Percentiles rank a stretch among this genome's conserved stretches.
Conservation (phyloP, 768 basidiomycete genomes). For the Amyloporia xantha region DNA sequence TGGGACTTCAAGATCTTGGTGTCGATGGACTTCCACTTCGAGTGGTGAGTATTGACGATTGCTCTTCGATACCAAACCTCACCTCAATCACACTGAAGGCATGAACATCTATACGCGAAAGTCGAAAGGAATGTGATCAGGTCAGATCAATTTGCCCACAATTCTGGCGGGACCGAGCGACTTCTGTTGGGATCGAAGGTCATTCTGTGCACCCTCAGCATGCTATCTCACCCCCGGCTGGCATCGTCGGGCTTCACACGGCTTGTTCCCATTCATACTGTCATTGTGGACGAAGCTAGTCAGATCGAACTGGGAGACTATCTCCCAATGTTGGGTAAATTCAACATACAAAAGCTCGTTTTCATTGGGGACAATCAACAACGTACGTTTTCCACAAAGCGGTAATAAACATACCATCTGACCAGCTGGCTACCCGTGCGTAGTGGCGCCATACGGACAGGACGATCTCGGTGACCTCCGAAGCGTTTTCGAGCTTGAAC, state of each 20-base stretch:
- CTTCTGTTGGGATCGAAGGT: constrained; percentile 27
- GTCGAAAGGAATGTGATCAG: constrained; percentile 31
- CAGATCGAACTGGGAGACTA: constrained; percentile 40
- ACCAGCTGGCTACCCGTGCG: too few relatives aligned
- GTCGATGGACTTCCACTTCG: constrained; percentile 43
- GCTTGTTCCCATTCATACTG: constrained; percentile 28
- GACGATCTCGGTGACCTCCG: constrained; percentile 22
- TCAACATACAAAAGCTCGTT: constrained; percentile 18
- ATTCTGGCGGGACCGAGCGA: constrained; percentile 14
- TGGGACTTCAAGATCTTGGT: constrained; percentile 35
- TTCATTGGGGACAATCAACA: constrained; percentile 29
- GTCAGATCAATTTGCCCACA: constrained; percentile 24
- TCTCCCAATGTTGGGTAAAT: constrained; percentile 25
- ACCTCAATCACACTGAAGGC: constrained; percentile 28
- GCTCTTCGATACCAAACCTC: constrained; percentile 1
- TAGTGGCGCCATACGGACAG: constrained; percentile 31
- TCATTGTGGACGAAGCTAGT: constrained; percentile 43
- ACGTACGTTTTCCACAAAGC: constrained; percentile 25
- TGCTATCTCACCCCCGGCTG: constrained; percentile 29
- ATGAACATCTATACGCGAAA: constrained; percentile 38
- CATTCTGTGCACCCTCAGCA: constrained; percentile 43
- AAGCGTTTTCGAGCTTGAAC: constrained; percentile 29
- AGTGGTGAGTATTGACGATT: too few relatives aligned
- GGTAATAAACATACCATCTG: too few relatives aligned
- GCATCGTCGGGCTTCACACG: constrained; percentile 13